Conservation (phyloP, 345 rosid genomes). For the Aquilaria sinensis region DNA sequence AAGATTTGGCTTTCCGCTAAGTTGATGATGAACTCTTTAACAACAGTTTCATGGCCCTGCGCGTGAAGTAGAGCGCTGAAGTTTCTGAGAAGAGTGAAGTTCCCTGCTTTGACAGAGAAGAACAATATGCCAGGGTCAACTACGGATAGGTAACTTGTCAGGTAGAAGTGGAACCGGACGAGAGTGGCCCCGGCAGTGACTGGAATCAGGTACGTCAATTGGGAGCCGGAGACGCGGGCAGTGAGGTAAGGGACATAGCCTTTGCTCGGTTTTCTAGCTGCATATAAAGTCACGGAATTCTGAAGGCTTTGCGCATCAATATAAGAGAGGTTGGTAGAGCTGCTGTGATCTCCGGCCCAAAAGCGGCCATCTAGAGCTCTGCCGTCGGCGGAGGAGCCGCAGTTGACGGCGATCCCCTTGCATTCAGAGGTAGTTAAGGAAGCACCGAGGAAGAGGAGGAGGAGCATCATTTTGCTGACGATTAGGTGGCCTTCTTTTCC, state of each 20-base stretch:
- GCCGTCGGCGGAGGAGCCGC: not conserved
- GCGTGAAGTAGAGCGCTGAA: slow-evolving; percentile 18
- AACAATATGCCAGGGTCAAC: slow-evolving; percentile 4
- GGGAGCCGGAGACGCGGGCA: slow-evolving; percentile 18
- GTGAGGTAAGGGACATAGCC: slow-evolving; percentile 10
- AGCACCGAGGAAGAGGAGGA: too few species aligned
- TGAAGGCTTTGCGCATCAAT: not conserved
- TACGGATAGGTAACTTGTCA: not conserved
- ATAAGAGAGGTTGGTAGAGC: not conserved
- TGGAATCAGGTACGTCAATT: slow-evolving; percentile 21
- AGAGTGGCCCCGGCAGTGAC: slow-evolving; percentile 19
- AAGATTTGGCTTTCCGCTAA: not conserved
- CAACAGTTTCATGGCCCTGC: not conserved
- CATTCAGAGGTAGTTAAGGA: too few species aligned
- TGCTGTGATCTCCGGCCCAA: slow-evolving; percentile 5
- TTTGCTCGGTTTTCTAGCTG: not conserved
- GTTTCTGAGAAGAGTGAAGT: slow-evolving; percentile 20
- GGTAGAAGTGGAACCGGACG: slow-evolving; percentile 22
- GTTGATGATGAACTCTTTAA: slow-evolving; percentile 6
- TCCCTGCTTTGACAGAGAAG: slow-evolving; percentile 19
- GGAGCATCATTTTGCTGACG: too few species aligned
- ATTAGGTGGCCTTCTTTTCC: too few species aligned
- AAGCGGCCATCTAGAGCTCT: not conserved
- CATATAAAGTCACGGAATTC: not conserved
- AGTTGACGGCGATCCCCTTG: slow-evolving; percentile 1